Base-by-base conservation (phyloP, 331 rosid genomes). In the Rosa hybrid region DNA sequence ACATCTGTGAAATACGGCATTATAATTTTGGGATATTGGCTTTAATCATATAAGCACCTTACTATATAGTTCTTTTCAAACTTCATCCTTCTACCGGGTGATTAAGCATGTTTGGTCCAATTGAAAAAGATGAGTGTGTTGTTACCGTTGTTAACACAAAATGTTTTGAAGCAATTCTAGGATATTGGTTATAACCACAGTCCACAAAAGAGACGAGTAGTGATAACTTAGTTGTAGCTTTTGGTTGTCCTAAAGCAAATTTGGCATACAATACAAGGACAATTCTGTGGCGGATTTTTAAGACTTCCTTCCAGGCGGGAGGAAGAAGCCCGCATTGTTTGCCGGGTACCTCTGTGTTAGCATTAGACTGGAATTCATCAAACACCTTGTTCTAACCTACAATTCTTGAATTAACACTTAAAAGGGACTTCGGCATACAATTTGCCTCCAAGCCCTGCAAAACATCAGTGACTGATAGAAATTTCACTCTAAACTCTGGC, bases 1-100 rank as follows among this genome's bases (percentile, higher is more conserved):
- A 78, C 77, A 69, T 81, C 74, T 73, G 83, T 70, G 74, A 65
- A 77, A 73, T 85, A 82, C 71, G 72, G 57, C 76, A 56, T 21
- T 65, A 78, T 13, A 51, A 75, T 59, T 13, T 39, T 71, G 82
- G 11, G 34, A 74, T 57, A 73, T 77, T 75, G 51, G 60, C 27
- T 74, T 56, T 34, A 67, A 17, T 67, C 5, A 77, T 12, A 20
- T 73, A 62, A 71, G 53, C 59, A 8, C 38, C 42, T 25, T 63
- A 34, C 30, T 45, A 64, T 77, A 23, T 45, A 44, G 49, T 74
- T 57, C 42, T 59, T 60, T 60, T 14, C 56, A 75, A 27, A 75
- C 70, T 41, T 13, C 70, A 75, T 16, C 16, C 71, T 7, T 75
- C 21, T 12, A 56, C 78, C 6, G 39, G 50, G 53, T 39, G 57